Percentiles rank a stretch among this genome's conserved stretches.
These are phyloP conservation scores for Stromatinia cepivora DNA, from an alignment of 2,329 filamentous ascomycete genomes.

Conservation along the genomic window DNA sequence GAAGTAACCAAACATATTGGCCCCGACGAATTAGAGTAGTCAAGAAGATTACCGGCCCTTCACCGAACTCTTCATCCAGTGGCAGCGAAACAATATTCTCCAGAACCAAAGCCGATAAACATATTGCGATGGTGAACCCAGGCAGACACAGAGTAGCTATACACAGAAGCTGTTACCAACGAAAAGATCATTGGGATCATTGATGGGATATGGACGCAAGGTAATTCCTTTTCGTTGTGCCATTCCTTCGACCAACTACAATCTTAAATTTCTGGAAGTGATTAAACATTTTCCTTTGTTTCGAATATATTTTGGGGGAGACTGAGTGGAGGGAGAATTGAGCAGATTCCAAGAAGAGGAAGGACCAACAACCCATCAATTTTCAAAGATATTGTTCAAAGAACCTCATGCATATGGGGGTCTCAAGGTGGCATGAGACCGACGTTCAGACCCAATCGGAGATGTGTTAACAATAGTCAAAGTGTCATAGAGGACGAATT, in stretches of 20 bases:
- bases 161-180: conserved; percentile 8
- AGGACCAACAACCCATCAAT: no score
- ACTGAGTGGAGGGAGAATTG: not conserved
- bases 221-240: not conserved
- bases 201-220: conserved; percentile 23
- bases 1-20: conserved; percentile 43
- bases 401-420: no score
- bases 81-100: conserved; percentile 42
- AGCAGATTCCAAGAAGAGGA: not conserved
- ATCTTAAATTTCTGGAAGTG: not conserved
- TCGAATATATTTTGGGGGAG: no score
- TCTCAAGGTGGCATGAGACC: no score
- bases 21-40: conserved; percentile 40
- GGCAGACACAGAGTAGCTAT: not conserved
- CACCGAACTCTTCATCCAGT: conserved; percentile 41
- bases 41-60: conserved; percentile 43
- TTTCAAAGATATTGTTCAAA: no score
- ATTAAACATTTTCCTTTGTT: no score
- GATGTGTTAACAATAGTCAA: not conserved
- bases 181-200: conserved; percentile 28
- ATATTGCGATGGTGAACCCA: conserved; percentile 44
- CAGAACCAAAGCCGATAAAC: conserved; percentile 36
- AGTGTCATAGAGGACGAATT: no score
- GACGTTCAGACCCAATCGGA: not conserved
- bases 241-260: not conserved